Base-by-base conservation (phyloP, 768 basidiomycete species). In the Lactarius deliciosus region DNA sequence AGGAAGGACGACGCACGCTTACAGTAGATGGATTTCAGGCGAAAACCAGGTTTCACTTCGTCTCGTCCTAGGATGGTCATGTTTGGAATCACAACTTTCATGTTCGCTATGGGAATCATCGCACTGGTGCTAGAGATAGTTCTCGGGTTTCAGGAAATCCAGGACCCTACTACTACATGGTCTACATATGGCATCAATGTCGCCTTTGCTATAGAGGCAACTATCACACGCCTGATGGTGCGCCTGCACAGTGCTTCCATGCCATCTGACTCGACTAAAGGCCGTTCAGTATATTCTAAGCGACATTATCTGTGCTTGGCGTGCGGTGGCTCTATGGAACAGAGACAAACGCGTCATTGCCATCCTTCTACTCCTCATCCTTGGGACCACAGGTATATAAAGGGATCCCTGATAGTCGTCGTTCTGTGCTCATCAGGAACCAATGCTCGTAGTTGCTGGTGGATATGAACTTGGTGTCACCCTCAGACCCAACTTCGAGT, bases 101-200 rank as follows among this genome's bases (percentile, higher is more conserved):
- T 65, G 64, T 61, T 65, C 10, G 15, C 32, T 3, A 18, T 65
- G 22, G 53, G 59, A 11, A 47, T 65, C 54, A 38, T 65, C 13
- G 54, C 60, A 30, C 64, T 65, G 0, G 64, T 47, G 18, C 34
- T 65, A 13, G 64, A 65, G n/a, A n/a, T 32, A 22, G 11, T 15
- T 40, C 38, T 40, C 38, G 13, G 13, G 38, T 40, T 40, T 40
- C 38, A 40, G 15, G n/a, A n/a, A n/a, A n/a, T n/a, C n/a, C n/a
- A n/a, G n/a, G n/a, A n/a, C n/a, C n/a, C n/a, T n/a, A n/a, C n/a
- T n/a, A n/a, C n/a, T n/a, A n/a, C n/a, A n/a, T n/a, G n/a, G n/a
- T n/a, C n/a, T n/a, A n/a, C n/a, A n/a, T n/a, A n/a, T n/a, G n/a
- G n/a, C n/a, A n/a, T n/a, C n/a, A n/a, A n/a, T n/a, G n/a, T n/a